Conservation (phyloP, 1,284 basidiomycete genomes). For the Caloboletus inedulis region DNA sequence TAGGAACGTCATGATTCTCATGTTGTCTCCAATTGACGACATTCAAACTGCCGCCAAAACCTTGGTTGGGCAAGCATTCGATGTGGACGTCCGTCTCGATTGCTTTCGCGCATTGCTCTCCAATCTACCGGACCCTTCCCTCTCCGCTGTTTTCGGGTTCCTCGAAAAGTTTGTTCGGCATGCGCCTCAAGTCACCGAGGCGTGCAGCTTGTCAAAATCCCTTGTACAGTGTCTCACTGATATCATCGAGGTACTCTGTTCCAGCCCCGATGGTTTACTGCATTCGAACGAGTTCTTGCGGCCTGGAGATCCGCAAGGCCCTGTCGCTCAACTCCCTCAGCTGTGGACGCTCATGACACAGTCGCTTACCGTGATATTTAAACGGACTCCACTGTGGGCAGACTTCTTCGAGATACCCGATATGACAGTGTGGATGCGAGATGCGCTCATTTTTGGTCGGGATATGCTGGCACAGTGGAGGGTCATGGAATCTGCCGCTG, state of each 20-base stretch:
- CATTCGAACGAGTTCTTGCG: slow-evolving; percentile 56
- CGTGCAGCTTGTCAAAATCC: slow-evolving; percentile 80
- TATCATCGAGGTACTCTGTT: slow-evolving; percentile 83
- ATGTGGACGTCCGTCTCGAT: slow-evolving; percentile 81
- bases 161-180: slow-evolving; percentile 64
- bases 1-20: slow-evolving; percentile 58
- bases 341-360: slow-evolving; percentile 84
- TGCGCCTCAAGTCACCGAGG: slow-evolving; percentile 71
- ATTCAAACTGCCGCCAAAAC: slow-evolving; percentile 73
- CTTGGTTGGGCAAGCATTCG: slow-evolving; percentile 77
- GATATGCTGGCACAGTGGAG: slow-evolving; percentile 79
- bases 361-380: slow-evolving; percentile 80
- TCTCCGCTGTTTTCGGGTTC: slow-evolving; percentile 68
- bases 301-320: slow-evolving; percentile 41
- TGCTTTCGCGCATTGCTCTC: slow-evolving; percentile 78
- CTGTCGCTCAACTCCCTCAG: slow-evolving; percentile 55
- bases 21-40: slow-evolving; percentile 77
- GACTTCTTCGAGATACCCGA: slow-evolving; percentile 72
- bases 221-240: slow-evolving; percentile 91
- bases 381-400: slow-evolving; percentile 80
- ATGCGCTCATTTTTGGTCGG: slow-evolving; percentile 87
- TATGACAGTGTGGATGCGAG: slow-evolving; percentile 96
- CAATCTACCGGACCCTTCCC: slow-evolving; percentile 58
- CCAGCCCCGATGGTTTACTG: slow-evolving; percentile 66
- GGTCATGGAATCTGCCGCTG: slow-evolving; percentile 70